Evolutionary conservation across 1,284 basidiomycete species (phyloP).

Genomic region (Cutaneotrichosporon dermatis): DNA sequence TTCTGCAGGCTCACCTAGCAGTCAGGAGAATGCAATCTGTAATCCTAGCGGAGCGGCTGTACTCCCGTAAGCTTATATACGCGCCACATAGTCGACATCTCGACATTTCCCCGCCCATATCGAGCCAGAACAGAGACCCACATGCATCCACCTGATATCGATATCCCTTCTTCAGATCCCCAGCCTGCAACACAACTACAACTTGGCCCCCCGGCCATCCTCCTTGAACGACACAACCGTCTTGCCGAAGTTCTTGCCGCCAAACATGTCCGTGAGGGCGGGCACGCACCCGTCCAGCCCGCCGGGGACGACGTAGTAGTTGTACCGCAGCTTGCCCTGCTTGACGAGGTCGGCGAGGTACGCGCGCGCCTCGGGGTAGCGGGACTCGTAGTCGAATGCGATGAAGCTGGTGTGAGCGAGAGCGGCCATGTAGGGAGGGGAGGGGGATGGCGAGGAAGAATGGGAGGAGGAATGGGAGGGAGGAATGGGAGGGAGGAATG

Average conservation of each 20-base stretch:
- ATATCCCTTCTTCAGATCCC: too few relatives aligned
- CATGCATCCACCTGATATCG: too few relatives aligned
- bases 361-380: slow-evolving; percentile 44
- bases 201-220: slow-evolving; percentile 6
- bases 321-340: slow-evolving; percentile 70
- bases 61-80: too few relatives aligned
- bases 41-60: too few relatives aligned
- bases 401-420: slow-evolving; percentile 55
- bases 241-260: slow-evolving; percentile 77
- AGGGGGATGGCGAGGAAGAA: too few relatives aligned
- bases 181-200: neutral
- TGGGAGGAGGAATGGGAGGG: too few relatives aligned
- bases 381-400: slow-evolving; percentile 58
- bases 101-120: too few relatives aligned
- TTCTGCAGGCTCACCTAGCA: too few relatives aligned
- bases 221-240: slow-evolving; percentile 46
- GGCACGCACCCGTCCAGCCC: slow-evolving; percentile 68
- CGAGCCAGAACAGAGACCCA: too few relatives aligned
- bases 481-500: too few relatives aligned
- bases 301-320: slow-evolving; percentile 64
- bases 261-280: slow-evolving; percentile 66
- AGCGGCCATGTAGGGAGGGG: slow-evolving; percentile 53
- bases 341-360: slow-evolving; percentile 56
- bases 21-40: too few relatives aligned
- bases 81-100: too few relatives aligned